Evolutionary conservation across 371 early-diverging fungal species (phyloP), one percentile per base, ranked within the genome.

Genomic region (Apophysomyces ossiformis): DNA sequence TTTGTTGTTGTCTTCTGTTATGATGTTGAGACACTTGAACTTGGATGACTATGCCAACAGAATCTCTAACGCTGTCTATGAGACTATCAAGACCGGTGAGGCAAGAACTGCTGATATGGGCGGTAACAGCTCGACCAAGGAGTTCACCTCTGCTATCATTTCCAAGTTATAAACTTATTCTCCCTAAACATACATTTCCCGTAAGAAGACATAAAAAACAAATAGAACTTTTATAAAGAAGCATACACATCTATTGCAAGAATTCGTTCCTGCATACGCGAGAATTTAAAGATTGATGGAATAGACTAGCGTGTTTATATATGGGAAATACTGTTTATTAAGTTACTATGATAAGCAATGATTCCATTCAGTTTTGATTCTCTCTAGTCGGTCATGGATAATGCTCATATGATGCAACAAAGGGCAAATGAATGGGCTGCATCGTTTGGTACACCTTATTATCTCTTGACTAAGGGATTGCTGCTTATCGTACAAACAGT

Each of bases 11-110:
- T 94, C 94, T 26, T 90, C 95, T 64, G 92, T 94, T 72, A 97
- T 97, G 97, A 99, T 99, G 99, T 89, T 99, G 76, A 87, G 94
- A 63, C 97, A 99, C 83, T 91, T 99, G 90, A 84, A 87, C 70
- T 80, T 97, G 66, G 85, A 88, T 73, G 72, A 77, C 44, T 78
- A 90, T 64, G 97, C 96, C 54, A 90, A 91, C 70, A 78, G 77
- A 66, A 96, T 98, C 75, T 93, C 95, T 76, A 74, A 74, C 47
- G 96, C 96, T 65, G 93, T 94, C 36, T 81, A 96, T 57, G 85
- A 83, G 63, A 95, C 96, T 63, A 96, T 97, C 76, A 41, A 68
- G 38, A 60, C 69, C 15, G 64, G 68, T 61, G 91, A 94, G 63
- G 69, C 67, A 32, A 65, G 68, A 71, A 82, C 82, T 56, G 70